These are phyloP conservation scores for Epithele typhae DNA, from an alignment of 768 basidiomycete species.

Conservation along the genomic window DNA sequence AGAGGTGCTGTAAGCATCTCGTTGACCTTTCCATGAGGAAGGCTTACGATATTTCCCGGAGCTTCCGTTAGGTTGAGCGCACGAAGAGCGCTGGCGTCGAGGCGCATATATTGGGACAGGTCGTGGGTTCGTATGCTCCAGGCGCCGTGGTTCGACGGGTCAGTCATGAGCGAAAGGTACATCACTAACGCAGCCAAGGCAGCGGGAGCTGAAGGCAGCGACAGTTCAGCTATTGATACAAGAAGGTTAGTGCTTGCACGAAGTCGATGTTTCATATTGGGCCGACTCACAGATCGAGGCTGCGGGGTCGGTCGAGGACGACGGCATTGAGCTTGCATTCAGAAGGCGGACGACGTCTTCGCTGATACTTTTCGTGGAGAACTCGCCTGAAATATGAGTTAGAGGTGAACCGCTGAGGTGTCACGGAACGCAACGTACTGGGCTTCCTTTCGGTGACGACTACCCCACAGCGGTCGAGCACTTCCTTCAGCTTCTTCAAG, in stretches of 20 bases:
- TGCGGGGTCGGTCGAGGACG: conserved; percentile 45
- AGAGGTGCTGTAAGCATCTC: background rate
- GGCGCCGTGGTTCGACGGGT: conserved; percentile 72
- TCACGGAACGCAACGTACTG: conserved; percentile 61
- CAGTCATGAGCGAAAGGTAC: conserved; percentile 77
- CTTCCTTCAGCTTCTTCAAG: conserved; percentile 76
- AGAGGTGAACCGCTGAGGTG: background rate
- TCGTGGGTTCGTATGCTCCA: conserved; percentile 86
- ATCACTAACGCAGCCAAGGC: conserved; percentile 77
- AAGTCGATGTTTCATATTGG: background rate
- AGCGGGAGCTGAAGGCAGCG: conserved; percentile 71
- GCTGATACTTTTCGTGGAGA: conserved; percentile 70
- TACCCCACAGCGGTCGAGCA: conserved; percentile 87
- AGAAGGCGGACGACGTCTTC: conserved; percentile 77
- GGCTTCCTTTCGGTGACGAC: conserved; percentile 89
- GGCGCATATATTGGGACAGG: conserved; percentile 89
- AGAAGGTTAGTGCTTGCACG: background rate
- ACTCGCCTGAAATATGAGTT: conserved; percentile 71
- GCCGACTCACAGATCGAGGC: conserved; percentile 54
- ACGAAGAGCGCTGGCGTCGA: conserved; percentile 91
- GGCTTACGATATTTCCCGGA: conserved; percentile 42
- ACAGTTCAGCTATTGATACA: conserved; percentile 61
- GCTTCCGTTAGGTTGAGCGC: conserved; percentile 84
- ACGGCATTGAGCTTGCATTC: conserved; percentile 35
- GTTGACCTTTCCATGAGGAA: background rate